Percentiles rank a stretch among this genome's conserved stretches.
Conservation (phyloP, 1,139 yeast genomes). For the Candida tropicalis region DNA sequence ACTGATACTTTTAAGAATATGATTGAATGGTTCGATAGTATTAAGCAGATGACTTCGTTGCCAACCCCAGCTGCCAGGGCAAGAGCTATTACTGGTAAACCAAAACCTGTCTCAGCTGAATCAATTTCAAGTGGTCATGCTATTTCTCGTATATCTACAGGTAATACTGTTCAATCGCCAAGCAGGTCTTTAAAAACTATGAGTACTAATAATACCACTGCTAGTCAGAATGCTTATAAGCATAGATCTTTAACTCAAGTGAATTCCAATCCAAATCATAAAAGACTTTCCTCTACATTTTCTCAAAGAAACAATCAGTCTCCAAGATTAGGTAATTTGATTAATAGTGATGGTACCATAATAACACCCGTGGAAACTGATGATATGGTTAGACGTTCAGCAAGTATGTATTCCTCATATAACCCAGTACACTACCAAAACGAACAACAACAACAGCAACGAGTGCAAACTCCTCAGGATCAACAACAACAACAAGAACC, state of each 20-base stretch:
- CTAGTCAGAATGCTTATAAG: constrained; percentile 5
- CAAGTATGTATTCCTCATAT: constrained; percentile 6
- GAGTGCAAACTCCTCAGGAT: constrained; percentile 14
- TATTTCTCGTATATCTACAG: constrained; percentile 13
- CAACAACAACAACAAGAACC: constrained; percentile 12
- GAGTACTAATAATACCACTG: constrained; percentile 21
- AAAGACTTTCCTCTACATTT: constrained; percentile 41
- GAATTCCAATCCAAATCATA: constrained; percentile 27
- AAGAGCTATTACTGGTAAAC: constrained; percentile 18
- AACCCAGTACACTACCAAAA: not conserved
- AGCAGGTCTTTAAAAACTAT: constrained; percentile 29
- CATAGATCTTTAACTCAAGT: constrained; percentile 28
- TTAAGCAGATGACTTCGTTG: constrained; percentile 63
- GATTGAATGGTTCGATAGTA: constrained; percentile 84
- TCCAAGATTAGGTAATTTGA: constrained; percentile 45
- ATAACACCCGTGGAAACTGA: constrained; percentile 45
- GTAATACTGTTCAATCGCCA: constrained; percentile 14
- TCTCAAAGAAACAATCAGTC: constrained; percentile 35
- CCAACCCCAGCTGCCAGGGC: constrained; percentile 57
- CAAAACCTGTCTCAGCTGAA: constrained; percentile 6
- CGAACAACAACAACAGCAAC: constrained; percentile 13
- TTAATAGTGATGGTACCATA: constrained; percentile 52
- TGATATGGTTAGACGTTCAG: constrained; percentile 18
- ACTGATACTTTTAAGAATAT: constrained; percentile 76
- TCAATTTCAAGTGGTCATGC: constrained; percentile 6